Base-by-base conservation (phyloP, 164 flowering plant species). In the Tetrastigma voinierianum region DNA sequence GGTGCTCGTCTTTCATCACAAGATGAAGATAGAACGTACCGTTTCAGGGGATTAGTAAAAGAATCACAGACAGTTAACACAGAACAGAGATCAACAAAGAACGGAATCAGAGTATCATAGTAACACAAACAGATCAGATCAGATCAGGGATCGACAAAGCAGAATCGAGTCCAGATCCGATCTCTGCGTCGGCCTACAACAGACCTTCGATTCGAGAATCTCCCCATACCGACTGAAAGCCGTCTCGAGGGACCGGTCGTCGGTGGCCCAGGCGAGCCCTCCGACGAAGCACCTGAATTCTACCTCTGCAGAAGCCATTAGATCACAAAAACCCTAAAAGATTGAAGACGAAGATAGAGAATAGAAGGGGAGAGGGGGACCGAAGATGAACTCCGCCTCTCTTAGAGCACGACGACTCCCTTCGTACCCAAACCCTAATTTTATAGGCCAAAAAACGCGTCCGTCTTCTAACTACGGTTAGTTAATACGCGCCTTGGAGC, bases 181-280 rank as follows among this genome's bases (percentile, higher is more conserved):
- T 80, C 82, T 55, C 77, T 51, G 76, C 80, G 59, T 64, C 72
- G 69, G 13, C 74, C 40, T 32, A 32, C 70, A 82, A 84, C 86
- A 68, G 86, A 84, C 88, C 88, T 84, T 84, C 76, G 88, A 82
- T 62, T 84, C 88, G 40, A 80, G 21, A 73, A 84, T 69, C 10
- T 82, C 84, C 53, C 88, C 88, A 57, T 23, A 84, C 20, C 61
- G 61, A 47, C 81, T 72, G 72, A 84, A 84, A 10, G 86, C 88
- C 4, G 43, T 23, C 55, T 73, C 74, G 4, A 84, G 76, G 9
- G 84, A 20, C 23, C 71, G 60, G 62, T 76, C 81, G 48, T 76
- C 81, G 53, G 88, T 84, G 74, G 86, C 81, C 88, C 86, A 84
- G 1, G 88, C 88, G 40, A 84, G 76, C 25, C 88, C 88, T 44